phyloP scores from a whole-genome alignment of 345 rosid species.

The Eucalyptus dawsonii region DNA sequence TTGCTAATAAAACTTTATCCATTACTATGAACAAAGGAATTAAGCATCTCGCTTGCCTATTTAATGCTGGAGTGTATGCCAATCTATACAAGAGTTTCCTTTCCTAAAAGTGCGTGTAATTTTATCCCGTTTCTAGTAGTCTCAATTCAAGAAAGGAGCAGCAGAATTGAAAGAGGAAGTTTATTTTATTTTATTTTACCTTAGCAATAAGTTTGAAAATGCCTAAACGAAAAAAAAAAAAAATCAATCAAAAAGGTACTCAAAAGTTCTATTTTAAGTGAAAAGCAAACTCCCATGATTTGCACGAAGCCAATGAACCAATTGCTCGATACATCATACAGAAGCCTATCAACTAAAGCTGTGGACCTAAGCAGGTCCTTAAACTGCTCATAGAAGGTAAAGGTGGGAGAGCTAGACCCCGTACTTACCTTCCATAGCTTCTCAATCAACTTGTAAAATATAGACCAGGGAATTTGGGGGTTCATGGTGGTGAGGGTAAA shows the following conservation, averaged over 20 bases:
- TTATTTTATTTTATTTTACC: not conserved
- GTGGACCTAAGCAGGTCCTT: too few species aligned
- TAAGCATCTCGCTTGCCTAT: not conserved
- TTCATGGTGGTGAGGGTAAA: too few species aligned
- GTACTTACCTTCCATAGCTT: too few species aligned
- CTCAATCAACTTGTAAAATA: rapidly evolving
- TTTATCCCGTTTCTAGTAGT: rapidly evolving
- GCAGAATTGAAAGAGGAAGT: not conserved
- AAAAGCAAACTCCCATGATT: not conserved
- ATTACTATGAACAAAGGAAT: not conserved
- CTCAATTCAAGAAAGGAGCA: not conserved
- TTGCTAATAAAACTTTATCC: not conserved
- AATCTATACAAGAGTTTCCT: not conserved
- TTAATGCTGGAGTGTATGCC: not conserved
- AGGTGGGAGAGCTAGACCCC: too few species aligned
- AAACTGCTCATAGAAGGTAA: not conserved
- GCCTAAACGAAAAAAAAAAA: not conserved
- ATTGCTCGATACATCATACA: not conserved
- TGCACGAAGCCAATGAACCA: not conserved
- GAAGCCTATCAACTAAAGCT: not conserved
- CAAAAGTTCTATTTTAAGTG: not conserved
- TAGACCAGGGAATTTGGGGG: rapidly evolving
- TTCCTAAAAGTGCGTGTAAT: rapidly evolving
- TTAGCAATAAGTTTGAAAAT: not conserved
- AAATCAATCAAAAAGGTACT: not conserved